Base-by-base conservation (phyloP, 306 rosid genomes). In the Vachellia collinsii region DNA sequence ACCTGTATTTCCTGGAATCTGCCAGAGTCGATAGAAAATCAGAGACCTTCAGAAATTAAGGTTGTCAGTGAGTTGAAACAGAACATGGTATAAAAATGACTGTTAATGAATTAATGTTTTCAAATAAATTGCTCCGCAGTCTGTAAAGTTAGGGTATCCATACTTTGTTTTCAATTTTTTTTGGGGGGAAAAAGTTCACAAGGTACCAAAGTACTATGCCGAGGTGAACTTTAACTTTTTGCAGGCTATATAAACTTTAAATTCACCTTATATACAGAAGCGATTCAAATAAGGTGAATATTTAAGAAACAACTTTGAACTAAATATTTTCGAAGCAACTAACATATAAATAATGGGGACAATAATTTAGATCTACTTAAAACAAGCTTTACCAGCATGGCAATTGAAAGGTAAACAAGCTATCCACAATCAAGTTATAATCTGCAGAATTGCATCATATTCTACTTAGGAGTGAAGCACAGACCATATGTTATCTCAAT, bases 21-120 rank as follows among this genome's bases (percentile, higher is more conserved):
- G 34, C 34, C 90, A 90, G 77, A 77, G 80, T 87, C 64, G n/a
- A n/a, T n/a, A 84, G 77, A 91, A 39, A 87, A 82, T 83, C 86
- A 87, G 81, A 87, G 47, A 79, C 81, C 84, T 87, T 76, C 48
- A 71, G 78, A 61, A 82, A 86, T 76, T 75, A 82, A 84, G 86
- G 72, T 62, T 29, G 41, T 62, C 39, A 1, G 4, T 5, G 38
- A 25, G 81, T 84, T 72, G 77, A 87, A 66, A 48, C 36, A 48
- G 77, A 62, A 39, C 14, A 77, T 68, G 62, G 70, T 70, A 19
- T 72, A 75, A 76, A 43, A 36, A 78, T 50, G 37, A 65, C 25
- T 46, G 41, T 61, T 51, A 75, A 48, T 82, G 43, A 25, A 29
- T 63, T 12, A 42, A 53, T 42, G 13, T 54, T 47, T 38, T 25